These are phyloP conservation scores for Beta macrorhiza DNA, from an alignment of 179 eudicot genomes.

Conservation along the genomic window DNA sequence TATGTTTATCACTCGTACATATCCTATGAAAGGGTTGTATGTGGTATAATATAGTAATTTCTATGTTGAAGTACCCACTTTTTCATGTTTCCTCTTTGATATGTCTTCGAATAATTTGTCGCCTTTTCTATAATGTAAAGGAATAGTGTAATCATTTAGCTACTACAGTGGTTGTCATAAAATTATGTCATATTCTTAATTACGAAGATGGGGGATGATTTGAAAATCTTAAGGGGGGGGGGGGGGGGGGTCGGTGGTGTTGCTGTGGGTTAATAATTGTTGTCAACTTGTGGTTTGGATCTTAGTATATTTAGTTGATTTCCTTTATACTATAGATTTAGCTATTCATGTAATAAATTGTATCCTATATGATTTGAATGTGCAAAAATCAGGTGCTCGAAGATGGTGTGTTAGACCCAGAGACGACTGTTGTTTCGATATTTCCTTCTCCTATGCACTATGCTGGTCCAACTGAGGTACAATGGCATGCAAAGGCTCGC, in stretches of 20 bases:
- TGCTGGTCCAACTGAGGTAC: conserved; percentile 98
- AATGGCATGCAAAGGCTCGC: conserved; percentile 99
- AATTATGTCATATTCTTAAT: background rate
- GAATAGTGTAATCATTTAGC: background rate
- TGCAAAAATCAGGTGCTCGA: conserved; percentile 64
- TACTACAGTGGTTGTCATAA: background rate
- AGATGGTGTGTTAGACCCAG: conserved; percentile 79
- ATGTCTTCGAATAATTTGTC: background rate
- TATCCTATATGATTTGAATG: background rate
- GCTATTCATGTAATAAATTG: background rate
- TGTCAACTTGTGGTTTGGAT: background rate
- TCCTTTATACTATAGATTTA: no score
- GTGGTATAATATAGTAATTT: background rate
- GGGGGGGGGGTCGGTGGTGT: no score
- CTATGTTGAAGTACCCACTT: background rate
- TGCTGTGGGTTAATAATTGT: no score
- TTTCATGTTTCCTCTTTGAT: background rate
- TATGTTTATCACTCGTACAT: background rate
- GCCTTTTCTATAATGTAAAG: background rate
- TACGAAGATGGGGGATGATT: background rate
- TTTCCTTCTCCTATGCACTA: conserved; percentile 99
- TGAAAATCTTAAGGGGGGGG: background rate
- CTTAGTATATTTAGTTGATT: background rate
- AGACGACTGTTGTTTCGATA: conserved; percentile 88
- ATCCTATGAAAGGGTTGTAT: background rate